These are phyloP conservation scores for Verticillium klebahnii DNA, from an alignment of 2,329 filamentous ascomycete genomes.

Conservation along the genomic window DNA sequence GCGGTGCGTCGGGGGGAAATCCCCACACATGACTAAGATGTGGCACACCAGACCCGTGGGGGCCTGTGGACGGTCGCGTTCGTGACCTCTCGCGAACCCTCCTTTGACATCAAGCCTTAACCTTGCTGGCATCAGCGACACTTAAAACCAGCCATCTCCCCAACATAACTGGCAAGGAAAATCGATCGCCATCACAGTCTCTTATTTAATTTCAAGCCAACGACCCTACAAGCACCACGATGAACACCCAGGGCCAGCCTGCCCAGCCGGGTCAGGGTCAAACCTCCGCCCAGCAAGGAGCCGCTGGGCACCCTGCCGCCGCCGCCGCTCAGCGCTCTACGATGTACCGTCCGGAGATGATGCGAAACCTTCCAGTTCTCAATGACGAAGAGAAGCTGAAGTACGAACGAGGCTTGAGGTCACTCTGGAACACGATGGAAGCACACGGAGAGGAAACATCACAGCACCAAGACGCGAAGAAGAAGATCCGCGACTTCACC, in stretches of 20 bases:
- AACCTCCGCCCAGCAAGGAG: constrained; percentile 13
- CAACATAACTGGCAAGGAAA: background rate
- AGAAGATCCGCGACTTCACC: constrained; percentile 58
- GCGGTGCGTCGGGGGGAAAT: background rate
- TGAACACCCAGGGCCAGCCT: constrained; percentile 14
- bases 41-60: background rate
- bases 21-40: background rate
- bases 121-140: background rate
- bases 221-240: constrained; percentile 2
- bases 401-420: constrained; percentile 52
- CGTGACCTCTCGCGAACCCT: background rate
- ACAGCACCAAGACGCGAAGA: constrained; percentile 45
- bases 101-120: background rate
- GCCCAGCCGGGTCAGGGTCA: constrained; percentile 17
- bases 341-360: constrained; percentile 48
- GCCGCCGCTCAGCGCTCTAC: constrained; percentile 22
- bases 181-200: background rate
- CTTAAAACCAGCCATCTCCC: background rate
- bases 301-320: constrained; percentile 18
- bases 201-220: background rate
- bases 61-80: background rate
- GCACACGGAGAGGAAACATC: constrained; percentile 40
- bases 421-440: constrained; percentile 50
- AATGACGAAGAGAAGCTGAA: constrained; percentile 51
- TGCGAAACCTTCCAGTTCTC: constrained; percentile 44